phyloP scores from a whole-genome alignment of 1,139 yeast genomes.

The Keqinozyma sinolaborantium region DNA sequence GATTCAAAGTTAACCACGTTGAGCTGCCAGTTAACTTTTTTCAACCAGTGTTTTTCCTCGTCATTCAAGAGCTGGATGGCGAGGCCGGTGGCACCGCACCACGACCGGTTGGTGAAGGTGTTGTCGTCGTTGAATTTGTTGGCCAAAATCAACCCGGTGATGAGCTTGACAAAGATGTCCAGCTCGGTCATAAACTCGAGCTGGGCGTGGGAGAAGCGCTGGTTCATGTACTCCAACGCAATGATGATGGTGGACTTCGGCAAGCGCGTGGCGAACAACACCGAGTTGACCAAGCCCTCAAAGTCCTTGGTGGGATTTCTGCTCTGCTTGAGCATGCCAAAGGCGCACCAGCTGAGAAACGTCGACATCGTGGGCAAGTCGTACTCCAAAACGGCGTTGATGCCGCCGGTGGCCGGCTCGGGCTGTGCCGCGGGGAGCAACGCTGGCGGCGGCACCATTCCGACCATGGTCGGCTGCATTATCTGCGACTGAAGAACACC shows the following conservation, averaged over 20 bases:
- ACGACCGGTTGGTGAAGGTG: slow-evolving; percentile 90
- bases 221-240: slow-evolving; percentile 71
- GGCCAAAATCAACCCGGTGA: slow-evolving; percentile 74
- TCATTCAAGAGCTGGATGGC: slow-evolving; percentile 55
- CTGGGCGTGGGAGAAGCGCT: slow-evolving; percentile 29
- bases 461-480: slow-evolving; percentile 15
- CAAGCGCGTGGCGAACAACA: slow-evolving; percentile 83
- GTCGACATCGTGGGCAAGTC: slow-evolving; percentile 74
- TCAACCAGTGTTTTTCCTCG: slow-evolving; percentile 75
- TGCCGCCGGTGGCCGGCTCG: slow-evolving; percentile 53
- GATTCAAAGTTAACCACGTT: slow-evolving; percentile 41
- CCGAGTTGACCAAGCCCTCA: slow-evolving; percentile 59
- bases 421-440: slow-evolving; percentile 4
- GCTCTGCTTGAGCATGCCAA: slow-evolving; percentile 52
- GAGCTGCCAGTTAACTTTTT: slow-evolving; percentile 44
- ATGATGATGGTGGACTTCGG: slow-evolving; percentile 79
- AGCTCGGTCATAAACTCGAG: slow-evolving; percentile 29
- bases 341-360: slow-evolving; percentile 66
- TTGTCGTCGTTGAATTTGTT: slow-evolving; percentile 96
- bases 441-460: slow-evolving; percentile 14
- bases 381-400: slow-evolving; percentile 73
- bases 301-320: slow-evolving; percentile 53
- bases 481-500: slow-evolving; percentile 5
- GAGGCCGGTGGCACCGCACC: slow-evolving; percentile 94
- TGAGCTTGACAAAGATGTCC: slow-evolving; percentile 59